Conservation (phyloP, 2,329 filamentous ascomycete species). For the Sodiomyces alkalinus region DNA sequence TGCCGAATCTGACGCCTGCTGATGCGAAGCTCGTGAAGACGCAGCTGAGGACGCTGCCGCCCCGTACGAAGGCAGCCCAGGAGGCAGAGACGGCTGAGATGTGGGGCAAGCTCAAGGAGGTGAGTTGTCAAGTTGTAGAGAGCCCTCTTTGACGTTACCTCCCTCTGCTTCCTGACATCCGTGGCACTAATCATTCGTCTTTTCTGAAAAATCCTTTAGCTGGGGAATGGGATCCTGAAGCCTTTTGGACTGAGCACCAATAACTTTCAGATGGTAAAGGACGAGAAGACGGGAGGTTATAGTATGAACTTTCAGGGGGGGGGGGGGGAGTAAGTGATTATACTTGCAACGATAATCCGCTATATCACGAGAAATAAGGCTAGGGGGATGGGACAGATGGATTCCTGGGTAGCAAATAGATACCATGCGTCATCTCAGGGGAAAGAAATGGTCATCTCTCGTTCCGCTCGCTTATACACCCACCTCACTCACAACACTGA, state of each 20-base stretch:
- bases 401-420: too few relatives aligned
- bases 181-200: neutral
- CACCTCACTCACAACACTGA: neutral
- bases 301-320: conserved; percentile 70
- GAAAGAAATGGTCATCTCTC: too few relatives aligned
- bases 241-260: conserved; percentile 90
- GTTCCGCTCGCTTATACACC: too few relatives aligned
- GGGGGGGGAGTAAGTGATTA: neutral
- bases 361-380: neutral
- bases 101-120: conserved; percentile 89
- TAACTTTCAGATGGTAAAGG: conserved; percentile 88
- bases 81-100: conserved; percentile 86
- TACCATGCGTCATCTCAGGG: too few relatives aligned
- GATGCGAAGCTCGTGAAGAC: conserved; percentile 54
- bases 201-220: conserved; percentile 19
- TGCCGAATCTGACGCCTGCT: conserved; percentile 43
- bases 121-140: conserved; percentile 19
- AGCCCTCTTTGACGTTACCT: too few relatives aligned
- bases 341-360: neutral
- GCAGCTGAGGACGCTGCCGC: conserved; percentile 52
- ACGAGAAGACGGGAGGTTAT: conserved; percentile 79
- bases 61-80: conserved; percentile 59
- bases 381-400: neutral
- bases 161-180: too few relatives aligned
- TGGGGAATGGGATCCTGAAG: conserved; percentile 83